phyloP scores from a whole-genome alignment of 169 alveolate species.

The Plasmodium blacklocki region DNA sequence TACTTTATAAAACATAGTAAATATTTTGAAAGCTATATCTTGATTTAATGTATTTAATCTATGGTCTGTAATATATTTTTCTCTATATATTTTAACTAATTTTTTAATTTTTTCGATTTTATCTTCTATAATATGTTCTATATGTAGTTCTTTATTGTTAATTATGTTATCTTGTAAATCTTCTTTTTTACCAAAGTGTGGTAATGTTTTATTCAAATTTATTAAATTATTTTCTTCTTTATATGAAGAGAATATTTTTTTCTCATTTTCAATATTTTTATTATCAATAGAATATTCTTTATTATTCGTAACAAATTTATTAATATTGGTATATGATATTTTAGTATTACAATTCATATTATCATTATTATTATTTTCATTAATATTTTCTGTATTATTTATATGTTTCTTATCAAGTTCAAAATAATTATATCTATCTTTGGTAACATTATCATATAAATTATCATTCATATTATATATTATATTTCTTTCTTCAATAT shows the following conservation, averaged over 20 bases:
- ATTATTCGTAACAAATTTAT: neutral
- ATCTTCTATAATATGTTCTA: neutral
- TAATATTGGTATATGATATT: neutral
- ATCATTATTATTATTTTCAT: neutral
- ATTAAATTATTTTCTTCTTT: neutral
- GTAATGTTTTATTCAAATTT: neutral
- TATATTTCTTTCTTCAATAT: neutral
- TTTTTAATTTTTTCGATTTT: slow-evolving; percentile 1
- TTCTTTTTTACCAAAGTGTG: slow-evolving; percentile 20
- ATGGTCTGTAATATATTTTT: slow-evolving; percentile 22
- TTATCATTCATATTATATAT: neutral
- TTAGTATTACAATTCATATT: neutral
- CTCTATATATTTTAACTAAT: slow-evolving; percentile 26
- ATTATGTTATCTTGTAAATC: neutral
- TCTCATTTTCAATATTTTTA: slow-evolving; percentile 2
- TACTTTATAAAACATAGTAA: slow-evolving; percentile 69
- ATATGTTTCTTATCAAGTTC: neutral
- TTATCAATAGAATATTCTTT: neutral
- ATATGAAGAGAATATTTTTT: neutral
- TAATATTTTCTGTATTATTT: neutral
- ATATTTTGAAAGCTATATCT: slow-evolving; percentile 77
- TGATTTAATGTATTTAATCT: slow-evolving; percentile 70
- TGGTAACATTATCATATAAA: slow-evolving; percentile 1
- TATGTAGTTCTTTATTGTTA: neutral
- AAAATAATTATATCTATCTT: neutral